These are phyloP conservation scores for Cyberlindnera saturnus DNA, from an alignment of 805 yeast genomes.

Conservation along the genomic window DNA sequence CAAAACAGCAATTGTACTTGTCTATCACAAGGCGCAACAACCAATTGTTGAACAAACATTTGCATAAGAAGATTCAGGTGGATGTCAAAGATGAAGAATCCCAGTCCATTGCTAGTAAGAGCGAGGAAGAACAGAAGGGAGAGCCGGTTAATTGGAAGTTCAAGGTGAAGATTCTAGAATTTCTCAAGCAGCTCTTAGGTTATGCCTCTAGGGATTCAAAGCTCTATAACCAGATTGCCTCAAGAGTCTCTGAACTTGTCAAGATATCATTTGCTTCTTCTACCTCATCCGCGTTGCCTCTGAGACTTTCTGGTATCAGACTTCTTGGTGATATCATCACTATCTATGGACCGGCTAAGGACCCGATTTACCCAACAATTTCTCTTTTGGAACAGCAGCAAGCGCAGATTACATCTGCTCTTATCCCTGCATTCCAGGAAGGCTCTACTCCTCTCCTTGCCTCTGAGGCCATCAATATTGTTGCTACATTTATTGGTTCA, in stretches of 20 bases:
- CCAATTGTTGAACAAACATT: constrained; percentile 33
- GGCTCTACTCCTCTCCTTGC: constrained; percentile 73
- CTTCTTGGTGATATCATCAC: constrained; percentile 59
- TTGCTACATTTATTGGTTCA: constrained; percentile 70
- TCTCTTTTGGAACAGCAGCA: constrained; percentile 86
- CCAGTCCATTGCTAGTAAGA: constrained; percentile 32
- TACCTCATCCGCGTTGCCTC: constrained; percentile 55
- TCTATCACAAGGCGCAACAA: constrained; percentile 36
- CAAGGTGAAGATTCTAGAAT: constrained; percentile 38
- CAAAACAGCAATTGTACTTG: constrained; percentile 36
- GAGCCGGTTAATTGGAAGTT: constrained; percentile 57
- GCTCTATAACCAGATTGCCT: constrained; percentile 36
- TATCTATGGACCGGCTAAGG: constrained; percentile 54
- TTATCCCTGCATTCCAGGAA: constrained; percentile 75
- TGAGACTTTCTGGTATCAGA: constrained; percentile 60
- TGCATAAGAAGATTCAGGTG: constrained; percentile 26
- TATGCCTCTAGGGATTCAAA: constrained; percentile 33
- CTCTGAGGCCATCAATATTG: constrained; percentile 68
- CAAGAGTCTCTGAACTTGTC: constrained; percentile 57
- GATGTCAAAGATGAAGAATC: constrained; percentile 43
- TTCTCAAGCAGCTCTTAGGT: constrained; percentile 37
- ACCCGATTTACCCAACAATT: constrained; percentile 65
- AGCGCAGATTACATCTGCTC: constrained; percentile 87
- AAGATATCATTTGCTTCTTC: constrained; percentile 78
- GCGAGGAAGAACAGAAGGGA: constrained; percentile 24